Percentiles rank a stretch among this genome's conserved stretches.
Conservation (phyloP, 441 rosid species). For the Mallotus repandus region DNA sequence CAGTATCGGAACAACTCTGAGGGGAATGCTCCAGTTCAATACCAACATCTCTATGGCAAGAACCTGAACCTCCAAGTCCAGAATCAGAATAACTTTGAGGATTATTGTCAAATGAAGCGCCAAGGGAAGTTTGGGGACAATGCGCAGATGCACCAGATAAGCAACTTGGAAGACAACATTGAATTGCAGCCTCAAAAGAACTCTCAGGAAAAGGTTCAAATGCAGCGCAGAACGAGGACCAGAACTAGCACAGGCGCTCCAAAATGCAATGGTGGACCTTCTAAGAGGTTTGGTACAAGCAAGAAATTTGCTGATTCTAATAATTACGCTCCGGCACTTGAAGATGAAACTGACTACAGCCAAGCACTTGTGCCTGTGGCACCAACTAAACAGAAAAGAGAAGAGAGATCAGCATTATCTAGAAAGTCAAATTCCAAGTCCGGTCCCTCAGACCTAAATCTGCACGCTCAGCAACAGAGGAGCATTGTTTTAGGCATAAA, state of each 20-base stretch:
- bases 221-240: constrained; percentile 16
- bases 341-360: constrained; percentile 23
- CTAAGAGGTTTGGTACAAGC: constrained; percentile 18
- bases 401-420: constrained; percentile 21
- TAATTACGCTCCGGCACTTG: constrained; percentile 17
- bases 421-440: constrained; percentile 25
- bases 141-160: constrained; percentile 13
- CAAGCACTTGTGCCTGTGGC: constrained; percentile 24
- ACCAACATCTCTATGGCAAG: constrained; percentile 22
- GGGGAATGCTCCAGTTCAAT: constrained; percentile 21
- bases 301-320: constrained; percentile 18
- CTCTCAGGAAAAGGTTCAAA: constrained; percentile 17
- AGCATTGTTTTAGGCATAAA: constrained; percentile 40
- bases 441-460: constrained; percentile 22
- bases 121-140: constrained; percentile 17
- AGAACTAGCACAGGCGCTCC: constrained; percentile 16
- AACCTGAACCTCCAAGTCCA: constrained; percentile 20
- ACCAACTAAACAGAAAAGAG: constrained; percentile 22
- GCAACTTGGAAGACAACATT: constrained; percentile 23
- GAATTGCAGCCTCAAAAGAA: constrained; percentile 21
- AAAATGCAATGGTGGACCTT: constrained; percentile 15
- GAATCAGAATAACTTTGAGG: constrained; percentile 17
- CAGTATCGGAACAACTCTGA: constrained; percentile 20
- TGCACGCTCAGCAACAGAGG: constrained; percentile 31
- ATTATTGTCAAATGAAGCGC: constrained; percentile 18